Evolutionary conservation across 2,329 filamentous ascomycete species (phyloP).

Genomic region (Trichoderma koningiopsis): DNA sequence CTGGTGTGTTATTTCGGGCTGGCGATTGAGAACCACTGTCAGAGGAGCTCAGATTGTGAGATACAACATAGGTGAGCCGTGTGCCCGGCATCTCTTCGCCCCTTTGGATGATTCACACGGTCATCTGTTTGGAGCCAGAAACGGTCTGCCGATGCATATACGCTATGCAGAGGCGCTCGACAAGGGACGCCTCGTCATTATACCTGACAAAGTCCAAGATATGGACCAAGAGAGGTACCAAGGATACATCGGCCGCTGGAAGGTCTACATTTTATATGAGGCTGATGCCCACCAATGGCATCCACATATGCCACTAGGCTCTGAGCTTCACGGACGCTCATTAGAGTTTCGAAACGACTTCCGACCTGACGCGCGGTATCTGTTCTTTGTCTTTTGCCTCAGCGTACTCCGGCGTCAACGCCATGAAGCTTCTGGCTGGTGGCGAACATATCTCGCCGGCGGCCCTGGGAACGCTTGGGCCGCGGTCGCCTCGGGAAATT

Average conservation of each 20-base stretch:
- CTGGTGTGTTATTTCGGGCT: no score
- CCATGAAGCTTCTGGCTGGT: background rate
- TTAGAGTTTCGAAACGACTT: background rate
- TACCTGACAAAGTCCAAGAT: background rate
- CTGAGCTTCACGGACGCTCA: background rate
- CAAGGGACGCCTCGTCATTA: background rate
- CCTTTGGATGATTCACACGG: background rate
- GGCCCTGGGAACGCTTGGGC: no score
- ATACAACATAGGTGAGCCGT: no score
- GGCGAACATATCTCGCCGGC: background rate
- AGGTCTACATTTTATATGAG: background rate
- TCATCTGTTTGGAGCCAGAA: background rate
- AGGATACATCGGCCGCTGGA: background rate
- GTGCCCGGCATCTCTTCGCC: background rate
- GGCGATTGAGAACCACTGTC: no score
- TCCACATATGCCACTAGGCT: background rate
- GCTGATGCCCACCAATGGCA: background rate
- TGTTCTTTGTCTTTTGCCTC: background rate
- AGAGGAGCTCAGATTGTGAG: no score
- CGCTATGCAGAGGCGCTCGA: background rate
- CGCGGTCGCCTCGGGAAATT: background rate
- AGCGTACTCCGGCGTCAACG: background rate
- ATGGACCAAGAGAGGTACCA: background rate
- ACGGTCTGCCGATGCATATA: background rate
- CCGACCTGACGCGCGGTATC: background rate